Conservation (phyloP, 768 basidiomycete species). For the Clavulina sp. region DNA sequence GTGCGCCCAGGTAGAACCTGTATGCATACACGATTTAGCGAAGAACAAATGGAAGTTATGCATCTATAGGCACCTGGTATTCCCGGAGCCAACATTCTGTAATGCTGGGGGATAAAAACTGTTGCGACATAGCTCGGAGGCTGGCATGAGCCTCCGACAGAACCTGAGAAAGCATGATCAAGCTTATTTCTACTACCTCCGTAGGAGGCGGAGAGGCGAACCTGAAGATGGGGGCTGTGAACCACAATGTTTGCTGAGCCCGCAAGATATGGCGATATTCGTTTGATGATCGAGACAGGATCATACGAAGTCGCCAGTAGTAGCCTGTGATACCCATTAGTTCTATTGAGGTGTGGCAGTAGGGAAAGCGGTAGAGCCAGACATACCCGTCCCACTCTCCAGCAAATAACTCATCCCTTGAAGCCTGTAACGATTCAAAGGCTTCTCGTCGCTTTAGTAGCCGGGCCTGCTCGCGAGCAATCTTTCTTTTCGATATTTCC, state of each 20-base stretch:
- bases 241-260: constrained; percentile 80
- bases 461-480: constrained; percentile 51
- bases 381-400: constrained; percentile 82
- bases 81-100: constrained; percentile 76
- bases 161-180: constrained; percentile 26
- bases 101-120: constrained; percentile 50
- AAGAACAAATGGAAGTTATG: not conserved
- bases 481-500: constrained; percentile 26
- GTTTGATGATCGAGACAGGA: constrained; percentile 59
- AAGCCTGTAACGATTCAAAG: constrained; percentile 39
- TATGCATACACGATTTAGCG: not conserved
- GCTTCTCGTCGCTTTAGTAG: constrained; percentile 61
- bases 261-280: constrained; percentile 53
- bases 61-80: constrained; percentile 48
- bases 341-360: not conserved
- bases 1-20: constrained; percentile 85
- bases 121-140: constrained; percentile 46
- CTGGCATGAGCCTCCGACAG: constrained; percentile 61
- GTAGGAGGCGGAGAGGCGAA: constrained; percentile 17
- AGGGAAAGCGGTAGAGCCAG: not conserved
- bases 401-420: constrained; percentile 62
- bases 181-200: not conserved
- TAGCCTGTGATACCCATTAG: constrained; percentile 29
- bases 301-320: constrained; percentile 75
- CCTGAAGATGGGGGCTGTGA: constrained; percentile 68